These are phyloP conservation scores for Mucor piriformis DNA, from an alignment of 371 early-diverging fungal species.

Conservation along the genomic window DNA sequence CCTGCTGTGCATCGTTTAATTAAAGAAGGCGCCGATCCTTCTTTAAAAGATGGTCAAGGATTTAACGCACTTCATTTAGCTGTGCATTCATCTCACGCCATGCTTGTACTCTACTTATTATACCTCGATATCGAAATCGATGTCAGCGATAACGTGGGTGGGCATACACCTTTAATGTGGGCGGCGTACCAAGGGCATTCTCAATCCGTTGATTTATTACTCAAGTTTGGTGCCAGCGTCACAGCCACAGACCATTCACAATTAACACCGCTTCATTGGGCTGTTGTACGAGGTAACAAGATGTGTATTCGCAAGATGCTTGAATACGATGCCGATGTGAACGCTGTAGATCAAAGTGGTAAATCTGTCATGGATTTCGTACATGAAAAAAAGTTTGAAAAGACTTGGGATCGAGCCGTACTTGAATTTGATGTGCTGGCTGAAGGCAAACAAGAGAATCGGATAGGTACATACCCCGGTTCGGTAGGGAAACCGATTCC, in stretches of 20 bases:
- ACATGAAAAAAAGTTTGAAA: slow-evolving; percentile 41
- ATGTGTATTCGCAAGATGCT: slow-evolving; percentile 54
- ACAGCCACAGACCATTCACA: slow-evolving; percentile 71
- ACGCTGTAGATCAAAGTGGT: slow-evolving; percentile 42
- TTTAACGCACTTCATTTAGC: slow-evolving; percentile 91
- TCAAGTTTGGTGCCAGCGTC: slow-evolving; percentile 71
- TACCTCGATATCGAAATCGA: slow-evolving; percentile 77
- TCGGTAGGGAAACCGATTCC: slow-evolving; percentile 36
- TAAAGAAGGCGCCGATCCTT: slow-evolving; percentile 78
- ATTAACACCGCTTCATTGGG: slow-evolving; percentile 86
- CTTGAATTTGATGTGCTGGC: slow-evolving; percentile 51
- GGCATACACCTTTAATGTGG: slow-evolving; percentile 94
- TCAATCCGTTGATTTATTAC: slow-evolving; percentile 66
- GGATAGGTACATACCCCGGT: slow-evolving; percentile 40
- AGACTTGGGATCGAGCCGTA: slow-evolving; percentile 49
- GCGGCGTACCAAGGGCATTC: slow-evolving; percentile 87
- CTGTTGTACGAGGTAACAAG: slow-evolving; percentile 55
- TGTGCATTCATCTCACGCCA: slow-evolving; percentile 82
- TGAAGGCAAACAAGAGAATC: slow-evolving; percentile 34
- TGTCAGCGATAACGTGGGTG: slow-evolving; percentile 69
- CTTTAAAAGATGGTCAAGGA: slow-evolving; percentile 80
- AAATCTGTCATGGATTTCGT: slow-evolving; percentile 58
- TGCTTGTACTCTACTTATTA: slow-evolving; percentile 75
- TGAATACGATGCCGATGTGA: slow-evolving; percentile 57
- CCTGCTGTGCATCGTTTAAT: slow-evolving; percentile 73